Evolutionary conservation across 1,284 basidiomycete genomes (phyloP), one percentile per base, ranked within the genome.

Genomic region (Golubevia sp.): DNA sequence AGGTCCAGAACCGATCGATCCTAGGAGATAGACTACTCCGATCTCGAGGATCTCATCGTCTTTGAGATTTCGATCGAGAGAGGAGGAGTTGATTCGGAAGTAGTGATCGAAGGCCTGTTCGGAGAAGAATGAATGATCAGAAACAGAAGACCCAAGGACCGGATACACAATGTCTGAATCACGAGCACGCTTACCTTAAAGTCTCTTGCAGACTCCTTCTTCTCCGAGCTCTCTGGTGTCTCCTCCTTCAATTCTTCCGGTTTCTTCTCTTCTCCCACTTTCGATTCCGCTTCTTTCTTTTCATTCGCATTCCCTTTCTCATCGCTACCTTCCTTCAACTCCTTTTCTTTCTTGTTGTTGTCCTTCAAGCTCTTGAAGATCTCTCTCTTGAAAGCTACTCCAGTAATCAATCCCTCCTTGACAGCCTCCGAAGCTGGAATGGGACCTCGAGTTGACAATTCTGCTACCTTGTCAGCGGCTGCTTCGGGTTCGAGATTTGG

Each of bases 11-110:
- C 74, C 79, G 61, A 86, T 86, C 2, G 76, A 73, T 2, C 85
- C 85, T 51, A 81, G 70, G 7, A 85, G 68, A 67, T 85, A 85
- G 27, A 85, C 84, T 8, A 85, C 82, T 3, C 84, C 85, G 23
- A 86, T 77, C 23, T 84, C 71, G 44, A 84, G 53, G 1, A 67
- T 68, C 26, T 76, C 70, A 24, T 82, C 82, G 20, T 83, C 70
- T 20, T 65, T 59, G 49, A 75, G 63, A 26, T 63, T 64, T 57
- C 63, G 64, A 61, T 73, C 70, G 71, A 70, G 56, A 25, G 24
- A 13, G n/a, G 64, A 62, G 49, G 68, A 58, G 34, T 67, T 66
- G 58, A 70, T 60, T 58, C 63, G 65, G 58, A 64, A 66, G 65
- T 78, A 78, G 56, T 76, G 74, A 24, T 64, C 51, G 3, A 80